phyloP scores from a whole-genome alignment of 257 asterid genomes.

The Scutellaria baicalensis region DNA sequence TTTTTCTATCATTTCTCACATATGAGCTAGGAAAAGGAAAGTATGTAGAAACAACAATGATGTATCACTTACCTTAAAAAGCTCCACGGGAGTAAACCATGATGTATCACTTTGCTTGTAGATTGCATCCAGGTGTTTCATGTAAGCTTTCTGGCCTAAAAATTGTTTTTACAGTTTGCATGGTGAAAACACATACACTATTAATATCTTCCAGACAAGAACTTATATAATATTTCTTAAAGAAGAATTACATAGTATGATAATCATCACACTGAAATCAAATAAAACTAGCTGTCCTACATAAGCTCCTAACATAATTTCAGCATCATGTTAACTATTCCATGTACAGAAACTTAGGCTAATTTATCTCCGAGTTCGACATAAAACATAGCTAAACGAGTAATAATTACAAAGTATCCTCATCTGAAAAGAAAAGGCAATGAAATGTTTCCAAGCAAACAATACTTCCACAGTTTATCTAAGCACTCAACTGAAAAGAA shows the following conservation, averaged over 20 bases:
- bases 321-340: neutral
- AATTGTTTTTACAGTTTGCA: neutral
- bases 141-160: conserved; percentile 80
- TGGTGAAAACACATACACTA: conserved; percentile 1
- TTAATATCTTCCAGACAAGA: neutral
- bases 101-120: conserved; percentile 87
- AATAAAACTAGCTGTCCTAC: too few relatives aligned
- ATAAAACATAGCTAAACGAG: neutral
- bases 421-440: neutral
- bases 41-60: too few relatives aligned
- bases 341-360: neutral
- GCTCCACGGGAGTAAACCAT: conserved; percentile 99
- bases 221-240: neutral
- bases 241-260: too few relatives aligned
- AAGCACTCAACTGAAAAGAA: too few relatives aligned
- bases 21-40: too few relatives aligned
- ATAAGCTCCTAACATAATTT: too few relatives aligned
- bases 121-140: conserved; percentile 72
- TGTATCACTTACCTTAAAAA: conserved; percentile 96
- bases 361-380: neutral
- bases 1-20: too few relatives aligned
- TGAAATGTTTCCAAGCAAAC: neutral
- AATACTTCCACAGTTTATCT: neutral
- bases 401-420: neutral
- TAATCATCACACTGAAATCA: too few relatives aligned